Conservation (phyloP, 192 early-diverging fungal genomes). For the Ramicandelaber brevisporus region DNA sequence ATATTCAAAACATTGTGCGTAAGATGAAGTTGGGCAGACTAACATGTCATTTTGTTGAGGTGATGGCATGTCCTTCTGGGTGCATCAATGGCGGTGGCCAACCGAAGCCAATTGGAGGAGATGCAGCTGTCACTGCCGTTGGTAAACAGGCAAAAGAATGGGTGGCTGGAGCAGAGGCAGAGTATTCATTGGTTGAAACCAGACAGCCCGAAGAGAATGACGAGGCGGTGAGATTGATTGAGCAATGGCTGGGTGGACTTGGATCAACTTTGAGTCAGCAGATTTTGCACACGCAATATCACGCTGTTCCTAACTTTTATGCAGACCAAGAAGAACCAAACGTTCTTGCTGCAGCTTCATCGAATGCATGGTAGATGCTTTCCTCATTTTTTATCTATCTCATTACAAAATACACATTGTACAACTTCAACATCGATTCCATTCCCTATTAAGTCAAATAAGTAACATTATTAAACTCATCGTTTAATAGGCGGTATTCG, state of each 20-base stretch:
- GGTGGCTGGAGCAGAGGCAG: constrained; percentile 36
- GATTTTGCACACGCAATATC: constrained; percentile 65
- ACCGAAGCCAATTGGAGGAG: constrained; percentile 25
- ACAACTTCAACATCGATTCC: no score
- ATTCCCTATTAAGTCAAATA: no score
- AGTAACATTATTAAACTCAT: no score
- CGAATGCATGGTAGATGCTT: no score
- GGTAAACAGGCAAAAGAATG: no score
- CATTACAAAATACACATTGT: no score
- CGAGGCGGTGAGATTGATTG: constrained; percentile 29
- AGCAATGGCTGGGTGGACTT: constrained; percentile 60
- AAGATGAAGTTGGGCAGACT: constrained; percentile 62
- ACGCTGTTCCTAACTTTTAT: no score
- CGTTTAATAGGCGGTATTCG: no score
- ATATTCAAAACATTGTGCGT: constrained; percentile 94
- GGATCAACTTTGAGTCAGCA: constrained; percentile 27
- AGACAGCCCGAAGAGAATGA: constrained; percentile 41
- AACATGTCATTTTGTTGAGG: constrained; percentile 76
- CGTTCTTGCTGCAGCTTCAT: no score
- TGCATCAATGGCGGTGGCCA: constrained; percentile 98
- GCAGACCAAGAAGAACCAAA: no score
- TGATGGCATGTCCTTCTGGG: constrained; percentile 91
- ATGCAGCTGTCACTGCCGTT: constrained; percentile 18
- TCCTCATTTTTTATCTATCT: no score
- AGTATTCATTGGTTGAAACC: constrained; percentile 25